Conservation (phyloP, 345 rosid species). For the Euphorbia tirucalli region DNA sequence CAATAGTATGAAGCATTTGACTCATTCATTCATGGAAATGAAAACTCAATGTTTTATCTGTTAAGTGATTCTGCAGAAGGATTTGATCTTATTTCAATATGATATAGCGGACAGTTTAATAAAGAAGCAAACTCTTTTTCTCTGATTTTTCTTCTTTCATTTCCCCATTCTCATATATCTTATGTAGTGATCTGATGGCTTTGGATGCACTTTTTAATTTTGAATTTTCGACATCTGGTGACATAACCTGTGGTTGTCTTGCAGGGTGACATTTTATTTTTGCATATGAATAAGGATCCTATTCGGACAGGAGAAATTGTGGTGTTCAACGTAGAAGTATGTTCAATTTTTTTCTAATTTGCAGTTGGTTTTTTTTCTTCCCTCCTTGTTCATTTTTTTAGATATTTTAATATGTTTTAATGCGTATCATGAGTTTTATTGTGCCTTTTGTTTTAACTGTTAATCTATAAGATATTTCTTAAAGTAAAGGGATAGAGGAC, state of each 20-base stretch:
- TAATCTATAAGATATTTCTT: background rate
- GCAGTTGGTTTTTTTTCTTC: background rate
- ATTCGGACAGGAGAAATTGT: slow-evolving; percentile 70
- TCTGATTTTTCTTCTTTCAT: background rate
- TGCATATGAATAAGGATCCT: slow-evolving; percentile 61
- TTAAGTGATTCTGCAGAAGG: background rate
- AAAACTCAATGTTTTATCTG: background rate
- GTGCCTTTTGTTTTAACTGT: background rate
- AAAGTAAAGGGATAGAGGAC: background rate
- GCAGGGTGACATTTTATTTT: slow-evolving; percentile 75
- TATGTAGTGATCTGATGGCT: background rate
- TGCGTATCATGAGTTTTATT: background rate
- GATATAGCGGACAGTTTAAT: too few relatives aligned
- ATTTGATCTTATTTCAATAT: background rate
- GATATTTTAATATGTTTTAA: background rate
- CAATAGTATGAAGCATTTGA: background rate
- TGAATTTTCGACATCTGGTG: background rate
- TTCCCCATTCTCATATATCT: background rate
- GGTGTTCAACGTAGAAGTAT: slow-evolving; percentile 59
- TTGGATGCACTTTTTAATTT: background rate
- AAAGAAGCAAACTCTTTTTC: background rate
- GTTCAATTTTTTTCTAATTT: background rate
- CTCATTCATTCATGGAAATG: background rate
- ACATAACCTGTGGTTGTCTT: slow-evolving; percentile 6
- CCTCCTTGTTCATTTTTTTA: background rate